These are phyloP conservation scores for Spathaspora girioi DNA, from an alignment of 805 yeast species.

Conservation along the genomic window DNA sequence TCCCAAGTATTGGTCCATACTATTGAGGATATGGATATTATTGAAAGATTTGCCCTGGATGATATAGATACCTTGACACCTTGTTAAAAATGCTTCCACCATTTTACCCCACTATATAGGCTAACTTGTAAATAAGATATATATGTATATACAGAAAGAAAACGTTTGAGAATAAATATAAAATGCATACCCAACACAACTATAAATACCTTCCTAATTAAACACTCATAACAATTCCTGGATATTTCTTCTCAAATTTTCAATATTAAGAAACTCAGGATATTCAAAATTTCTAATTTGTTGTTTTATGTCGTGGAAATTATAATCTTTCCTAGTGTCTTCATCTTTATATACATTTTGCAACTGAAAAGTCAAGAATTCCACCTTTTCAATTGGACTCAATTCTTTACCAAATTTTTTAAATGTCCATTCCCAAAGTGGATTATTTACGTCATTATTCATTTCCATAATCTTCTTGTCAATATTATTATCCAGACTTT, in stretches of 20 bases:
- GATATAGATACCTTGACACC: slow-evolving; percentile 14
- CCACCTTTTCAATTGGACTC: slow-evolving; percentile 14
- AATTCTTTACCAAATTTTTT: slow-evolving; percentile 14
- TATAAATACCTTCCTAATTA: too few relatives aligned
- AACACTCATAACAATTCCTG: slow-evolving; percentile 7
- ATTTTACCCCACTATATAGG: not conserved
- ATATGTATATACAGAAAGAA: not conserved
- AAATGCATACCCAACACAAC: not conserved
- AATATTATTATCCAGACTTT: not conserved
- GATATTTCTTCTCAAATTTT: slow-evolving; percentile 7
- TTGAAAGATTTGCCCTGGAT: slow-evolving; percentile 39
- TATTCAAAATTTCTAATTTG: slow-evolving; percentile 10
- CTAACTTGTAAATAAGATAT: not conserved
- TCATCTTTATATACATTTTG: slow-evolving; percentile 3
- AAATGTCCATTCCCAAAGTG: slow-evolving; percentile 21
- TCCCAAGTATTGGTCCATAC: slow-evolving; percentile 58
- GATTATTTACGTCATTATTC: slow-evolving; percentile 5
- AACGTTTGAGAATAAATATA: not conserved
- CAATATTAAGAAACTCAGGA: slow-evolving; percentile 11
- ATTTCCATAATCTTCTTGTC: slow-evolving; percentile 2
- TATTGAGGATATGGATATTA: slow-evolving; percentile 60
- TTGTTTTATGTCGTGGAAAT: slow-evolving; percentile 3
- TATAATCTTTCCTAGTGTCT: not conserved
- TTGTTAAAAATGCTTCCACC: not conserved
- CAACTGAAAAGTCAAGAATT: slow-evolving; percentile 16